These are phyloP conservation scores for Cladophialophora yegresii DNA, from an alignment of 2,329 filamentous ascomycete genomes.

Conservation along the genomic window DNA sequence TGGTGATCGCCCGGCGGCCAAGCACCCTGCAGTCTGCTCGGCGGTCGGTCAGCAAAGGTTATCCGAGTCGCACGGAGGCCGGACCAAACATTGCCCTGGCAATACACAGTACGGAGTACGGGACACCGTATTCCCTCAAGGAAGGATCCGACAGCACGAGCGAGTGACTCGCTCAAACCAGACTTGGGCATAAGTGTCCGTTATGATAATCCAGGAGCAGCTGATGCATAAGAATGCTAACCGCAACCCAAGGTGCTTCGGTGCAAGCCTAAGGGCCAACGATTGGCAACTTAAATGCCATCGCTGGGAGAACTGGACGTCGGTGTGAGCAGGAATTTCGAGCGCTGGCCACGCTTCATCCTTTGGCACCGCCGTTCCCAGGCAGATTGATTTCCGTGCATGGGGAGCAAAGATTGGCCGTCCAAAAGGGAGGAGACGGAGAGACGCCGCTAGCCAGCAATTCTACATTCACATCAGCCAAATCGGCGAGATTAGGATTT, in stretches of 20 bases:
- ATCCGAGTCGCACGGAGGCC: conserved; percentile 12
- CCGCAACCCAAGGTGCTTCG: background rate
- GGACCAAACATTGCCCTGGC: conserved; percentile 7
- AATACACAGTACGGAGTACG: too few species aligned
- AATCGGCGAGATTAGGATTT: background rate
- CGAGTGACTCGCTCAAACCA: background rate
- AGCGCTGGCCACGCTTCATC: background rate
- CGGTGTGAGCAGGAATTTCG: background rate
- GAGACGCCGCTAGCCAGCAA: background rate
- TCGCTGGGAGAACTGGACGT: background rate
- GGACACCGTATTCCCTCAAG: background rate
- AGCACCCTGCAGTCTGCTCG: conserved; percentile 5
- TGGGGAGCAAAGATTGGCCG: background rate
- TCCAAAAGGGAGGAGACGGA: background rate
- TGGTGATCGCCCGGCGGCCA: background rate
- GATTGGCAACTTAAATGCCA: background rate
- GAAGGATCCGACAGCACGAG: background rate
- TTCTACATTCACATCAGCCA: background rate
- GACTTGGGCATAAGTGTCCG: background rate
- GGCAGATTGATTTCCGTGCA: background rate
- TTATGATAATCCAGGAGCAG: conserved; percentile 2
- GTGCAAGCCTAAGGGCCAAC: background rate
- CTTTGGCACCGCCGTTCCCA: background rate
- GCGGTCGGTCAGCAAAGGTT: conserved; percentile 18
- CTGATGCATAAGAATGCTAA: conserved; percentile 6